These are phyloP conservation scores for Xanthoconium purpureum DNA, from an alignment of 768 basidiomycete species.

Conservation along the genomic window DNA sequence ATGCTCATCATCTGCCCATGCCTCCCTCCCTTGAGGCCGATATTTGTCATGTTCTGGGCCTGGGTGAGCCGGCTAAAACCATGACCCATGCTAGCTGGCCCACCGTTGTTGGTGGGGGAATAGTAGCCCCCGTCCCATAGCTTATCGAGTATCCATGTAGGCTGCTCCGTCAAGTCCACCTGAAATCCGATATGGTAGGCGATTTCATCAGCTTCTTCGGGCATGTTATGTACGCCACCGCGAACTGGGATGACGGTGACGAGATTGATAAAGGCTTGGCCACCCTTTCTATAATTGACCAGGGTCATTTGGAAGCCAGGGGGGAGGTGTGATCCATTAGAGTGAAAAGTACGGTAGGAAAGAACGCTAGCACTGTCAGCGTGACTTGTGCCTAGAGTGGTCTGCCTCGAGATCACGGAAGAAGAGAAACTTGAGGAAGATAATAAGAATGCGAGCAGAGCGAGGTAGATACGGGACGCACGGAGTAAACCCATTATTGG, in stretches of 20 bases:
- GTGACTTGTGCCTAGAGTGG: not conserved
- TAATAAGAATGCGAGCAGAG: constrained; percentile 9
- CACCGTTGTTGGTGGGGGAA: constrained; percentile 39
- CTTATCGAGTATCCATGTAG: constrained; percentile 76
- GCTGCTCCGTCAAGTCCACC: constrained; percentile 87
- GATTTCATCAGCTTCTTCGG: constrained; percentile 63
- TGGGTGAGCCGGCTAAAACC: constrained; percentile 11
- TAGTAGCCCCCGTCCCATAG: constrained; percentile 71
- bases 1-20: constrained; percentile 29
- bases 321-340: constrained; percentile 1
- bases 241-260: constrained; percentile 86
- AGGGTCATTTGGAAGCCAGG: constrained; percentile 61
- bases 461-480: constrained; percentile 10
- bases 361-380: not conserved
- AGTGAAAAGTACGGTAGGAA: not conserved
- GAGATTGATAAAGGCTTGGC: constrained; percentile 85
- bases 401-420: constrained; percentile 16
- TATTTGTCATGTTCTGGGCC: constrained; percentile 19
- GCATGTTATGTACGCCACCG: constrained; percentile 49
- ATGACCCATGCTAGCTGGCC: not conserved
- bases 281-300: constrained; percentile 86
- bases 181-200: constrained; percentile 95
- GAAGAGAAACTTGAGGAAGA: constrained; percentile 21
- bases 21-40: constrained; percentile 22
- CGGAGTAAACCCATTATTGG: constrained; percentile 42